These are phyloP conservation scores for Fusarium aywerte DNA, from an alignment of 2,329 filamentous ascomycete genomes.

Conservation along the genomic window DNA sequence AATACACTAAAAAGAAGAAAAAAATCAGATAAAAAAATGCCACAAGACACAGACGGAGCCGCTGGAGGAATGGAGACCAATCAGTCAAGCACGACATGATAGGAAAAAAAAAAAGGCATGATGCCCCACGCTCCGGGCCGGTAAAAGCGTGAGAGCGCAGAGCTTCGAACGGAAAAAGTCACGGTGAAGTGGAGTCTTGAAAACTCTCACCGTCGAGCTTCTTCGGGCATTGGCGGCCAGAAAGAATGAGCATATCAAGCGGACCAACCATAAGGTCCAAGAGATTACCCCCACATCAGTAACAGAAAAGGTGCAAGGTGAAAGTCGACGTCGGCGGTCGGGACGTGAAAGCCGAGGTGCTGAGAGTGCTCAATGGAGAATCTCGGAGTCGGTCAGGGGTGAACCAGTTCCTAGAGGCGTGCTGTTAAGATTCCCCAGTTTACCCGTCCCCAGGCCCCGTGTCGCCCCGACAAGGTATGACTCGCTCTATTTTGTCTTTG, in stretches of 20 bases:
- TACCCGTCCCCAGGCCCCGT: slow-evolving; percentile 30
- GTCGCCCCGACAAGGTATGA: slow-evolving; percentile 39
- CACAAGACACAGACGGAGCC: slow-evolving; percentile 30
- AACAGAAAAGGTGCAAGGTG: slow-evolving; percentile 23
- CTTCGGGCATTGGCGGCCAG: slow-evolving; percentile 38
- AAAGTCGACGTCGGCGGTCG: slow-evolving; percentile 38
- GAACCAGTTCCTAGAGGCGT: slow-evolving; percentile 9
- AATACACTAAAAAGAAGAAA: slow-evolving; percentile 22
- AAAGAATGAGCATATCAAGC: slow-evolving; percentile 33
- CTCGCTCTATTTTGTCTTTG: slow-evolving; percentile 36
- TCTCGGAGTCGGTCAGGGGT: slow-evolving; percentile 1
- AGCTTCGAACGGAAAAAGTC: slow-evolving; percentile 20
- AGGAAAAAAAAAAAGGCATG: slow-evolving; percentile 32
- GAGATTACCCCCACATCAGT: slow-evolving; percentile 19
- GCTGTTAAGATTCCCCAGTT: slow-evolving; percentile 33
- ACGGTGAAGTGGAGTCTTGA: slow-evolving; percentile 41
- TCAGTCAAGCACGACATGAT: slow-evolving; percentile 49
- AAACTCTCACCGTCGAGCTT: slow-evolving; percentile 45
- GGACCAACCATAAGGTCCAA: slow-evolving; percentile 30
- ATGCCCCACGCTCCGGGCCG: slow-evolving; percentile 49
- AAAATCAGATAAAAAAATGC: slow-evolving; percentile 17
- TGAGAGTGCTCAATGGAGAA: slow-evolving; percentile 5
- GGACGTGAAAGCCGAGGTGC: slow-evolving; percentile 40
- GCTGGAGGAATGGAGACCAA: slow-evolving; percentile 48
- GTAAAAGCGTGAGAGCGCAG: slow-evolving; percentile 17